Evolutionary conservation across 495 filamentous ascomycete species (phyloP).

Genomic region (Podospora anserina): DNA sequence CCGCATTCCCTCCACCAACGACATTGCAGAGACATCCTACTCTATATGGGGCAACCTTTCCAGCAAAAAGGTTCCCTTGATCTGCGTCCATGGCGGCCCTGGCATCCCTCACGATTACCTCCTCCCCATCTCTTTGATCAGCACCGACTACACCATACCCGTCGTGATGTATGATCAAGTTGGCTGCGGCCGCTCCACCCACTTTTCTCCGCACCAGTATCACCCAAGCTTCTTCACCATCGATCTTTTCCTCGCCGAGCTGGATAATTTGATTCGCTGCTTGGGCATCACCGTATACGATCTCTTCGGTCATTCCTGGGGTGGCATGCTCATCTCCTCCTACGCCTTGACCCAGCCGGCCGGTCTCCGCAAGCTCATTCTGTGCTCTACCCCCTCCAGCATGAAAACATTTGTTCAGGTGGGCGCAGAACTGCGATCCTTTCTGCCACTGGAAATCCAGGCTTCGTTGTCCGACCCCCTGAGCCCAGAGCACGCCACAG

Average conservation of each 20-base stretch:
- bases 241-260: slow-evolving; percentile 47
- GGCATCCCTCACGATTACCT: slow-evolving; percentile 46
- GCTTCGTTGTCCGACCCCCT: slow-evolving; percentile 13
- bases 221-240: slow-evolving; percentile 47
- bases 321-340: slow-evolving; percentile 47
- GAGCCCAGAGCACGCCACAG: slow-evolving; percentile 42
- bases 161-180: slow-evolving; percentile 56
- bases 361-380: slow-evolving; percentile 23
- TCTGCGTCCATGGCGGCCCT: slow-evolving; percentile 46
- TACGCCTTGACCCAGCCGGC: slow-evolving; percentile 26
- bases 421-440: slow-evolving; percentile 13
- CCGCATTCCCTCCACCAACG: slow-evolving; percentile 14
- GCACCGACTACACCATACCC: slow-evolving; percentile 31
- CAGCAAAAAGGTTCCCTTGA: slow-evolving; percentile 34
- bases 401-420: slow-evolving; percentile 25
- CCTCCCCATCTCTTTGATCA: slow-evolving; percentile 37
- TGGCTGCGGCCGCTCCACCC: slow-evolving; percentile 48
- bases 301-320: slow-evolving; percentile 50
- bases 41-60: slow-evolving; percentile 15
- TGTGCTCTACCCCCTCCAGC: slow-evolving; percentile 27
- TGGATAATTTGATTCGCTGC: slow-evolving; percentile 46
- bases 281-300: slow-evolving; percentile 42
- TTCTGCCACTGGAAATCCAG: slow-evolving; percentile 22
- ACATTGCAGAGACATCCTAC: slow-evolving; percentile 13
- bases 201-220: slow-evolving; percentile 40